phyloP scores from a whole-genome alignment of 805 yeast genomes.

The Cyberlindnera maclurae region DNA sequence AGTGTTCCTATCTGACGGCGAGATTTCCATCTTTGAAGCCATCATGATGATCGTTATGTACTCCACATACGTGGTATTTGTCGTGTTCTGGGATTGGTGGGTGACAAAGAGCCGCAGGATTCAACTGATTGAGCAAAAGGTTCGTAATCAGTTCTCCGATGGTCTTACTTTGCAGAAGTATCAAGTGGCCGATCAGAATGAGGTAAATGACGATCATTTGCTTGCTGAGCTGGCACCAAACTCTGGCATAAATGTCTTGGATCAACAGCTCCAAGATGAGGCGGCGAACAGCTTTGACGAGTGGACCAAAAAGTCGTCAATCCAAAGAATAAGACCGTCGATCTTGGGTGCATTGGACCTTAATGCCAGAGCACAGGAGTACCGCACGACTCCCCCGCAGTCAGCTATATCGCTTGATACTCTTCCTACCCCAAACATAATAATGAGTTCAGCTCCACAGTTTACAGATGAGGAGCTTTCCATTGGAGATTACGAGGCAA shows the following conservation, averaged over 20 bases:
- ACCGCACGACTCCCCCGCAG: background rate
- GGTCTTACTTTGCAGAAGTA: slow-evolving; percentile 3
- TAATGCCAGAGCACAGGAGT: slow-evolving; percentile 12
- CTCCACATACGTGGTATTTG: slow-evolving; percentile 47
- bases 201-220: slow-evolving; percentile 19
- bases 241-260: slow-evolving; percentile 15
- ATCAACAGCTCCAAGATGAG: slow-evolving; percentile 9
- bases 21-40: slow-evolving; percentile 50
- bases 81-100: slow-evolving; percentile 25
- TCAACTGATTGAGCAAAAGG: slow-evolving; percentile 17
- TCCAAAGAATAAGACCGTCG: slow-evolving; percentile 18
- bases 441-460: slow-evolving; percentile 18
- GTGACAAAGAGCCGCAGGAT: slow-evolving; percentile 12
- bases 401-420: slow-evolving; percentile 13
- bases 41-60: slow-evolving; percentile 50
- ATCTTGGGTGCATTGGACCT: slow-evolving; percentile 20
- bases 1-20: slow-evolving; percentile 49
- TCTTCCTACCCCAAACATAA: slow-evolving; percentile 5
- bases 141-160: slow-evolving; percentile 17
- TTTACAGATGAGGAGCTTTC: slow-evolving; percentile 6
- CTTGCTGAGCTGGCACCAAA: slow-evolving; percentile 6
- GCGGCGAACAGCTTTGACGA: slow-evolving; percentile 10
- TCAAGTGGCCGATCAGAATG: slow-evolving; percentile 14
- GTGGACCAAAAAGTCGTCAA: slow-evolving; percentile 13
- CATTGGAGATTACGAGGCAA: slow-evolving; percentile 12